Evolutionary conservation across 2,329 filamentous ascomycete genomes (phyloP), one percentile per base, ranked within the genome.

Genomic region (Paecilomyces dactylethromorphus): DNA sequence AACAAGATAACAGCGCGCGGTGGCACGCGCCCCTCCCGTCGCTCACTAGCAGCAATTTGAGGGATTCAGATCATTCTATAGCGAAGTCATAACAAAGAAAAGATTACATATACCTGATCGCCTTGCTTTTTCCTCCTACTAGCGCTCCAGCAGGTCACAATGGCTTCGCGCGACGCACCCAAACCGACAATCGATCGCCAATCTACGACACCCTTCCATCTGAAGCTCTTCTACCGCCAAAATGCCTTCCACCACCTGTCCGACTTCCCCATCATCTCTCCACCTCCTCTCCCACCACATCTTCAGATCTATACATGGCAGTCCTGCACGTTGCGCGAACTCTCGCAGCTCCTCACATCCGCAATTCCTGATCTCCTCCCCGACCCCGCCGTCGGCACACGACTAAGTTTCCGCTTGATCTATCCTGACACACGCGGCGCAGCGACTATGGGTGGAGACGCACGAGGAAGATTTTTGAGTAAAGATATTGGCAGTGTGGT

Each of bases 261-360:
- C 18, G 75, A 78, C 58, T 79, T 76, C 58, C 68, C 73, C 24
- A 60, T 74, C 21, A 69, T 69, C 12, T 66, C 63, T 1, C 59
- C 78, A 58, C 70, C 78, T 58, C 76, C 82, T 56, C 81, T 90
- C 22, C 85, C 87, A 55, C 78, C 87, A 7, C 84, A 89, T 71
- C 80, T 96, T 26, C 83, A 90, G 62, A 87, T 97, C 67, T 92
- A 97, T 80, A 92, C 92, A 59, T 96, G 91, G 89, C 83, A 86
- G 58, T 86, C 84, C 67, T 93, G 90, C 76, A 91, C 89, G 2
- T 82, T 97, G 24, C 81, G 83, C 64, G 92, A 97, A 74, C 85
- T 97, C 35, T 87, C 89, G 22, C 85, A 90, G 58, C 87, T 93
- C 57, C 83, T 97, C 58, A 84, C 86, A 29, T 84, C 84, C 55